These are phyloP conservation scores for Coemansia sp. DNA, from an alignment of 192 early-diverging fungal genomes.

Conservation along the genomic window DNA sequence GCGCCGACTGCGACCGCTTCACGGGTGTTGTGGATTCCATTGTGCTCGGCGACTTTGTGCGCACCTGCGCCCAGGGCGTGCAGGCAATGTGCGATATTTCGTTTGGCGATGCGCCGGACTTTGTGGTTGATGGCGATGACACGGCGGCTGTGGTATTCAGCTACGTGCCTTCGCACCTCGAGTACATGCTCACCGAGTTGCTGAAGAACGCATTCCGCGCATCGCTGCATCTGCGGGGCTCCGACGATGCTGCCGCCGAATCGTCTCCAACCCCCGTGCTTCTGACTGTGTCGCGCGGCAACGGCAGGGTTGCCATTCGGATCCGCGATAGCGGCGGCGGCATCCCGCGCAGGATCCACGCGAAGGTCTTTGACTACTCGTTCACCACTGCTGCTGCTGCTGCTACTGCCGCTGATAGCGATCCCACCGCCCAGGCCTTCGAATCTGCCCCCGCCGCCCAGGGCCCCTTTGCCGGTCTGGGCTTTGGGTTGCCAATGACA, in stretches of 20 bases:
- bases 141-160: constrained; percentile 15
- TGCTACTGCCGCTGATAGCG: not conserved
- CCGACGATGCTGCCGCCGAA: constrained; percentile 16
- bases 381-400: constrained; percentile 72
- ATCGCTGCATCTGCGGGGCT: constrained; percentile 60
- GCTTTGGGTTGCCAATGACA: constrained; percentile 43
- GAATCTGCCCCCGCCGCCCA: not conserved
- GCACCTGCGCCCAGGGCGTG: constrained; percentile 65
- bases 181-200: constrained; percentile 85
- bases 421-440: not conserved
- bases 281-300: constrained; percentile 72
- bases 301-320: constrained; percentile 72
- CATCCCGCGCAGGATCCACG: constrained; percentile 67
- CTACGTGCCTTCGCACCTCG: constrained; percentile 83
- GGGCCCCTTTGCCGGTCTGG: constrained; percentile 26
- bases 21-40: constrained; percentile 35
- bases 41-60: constrained; percentile 49
- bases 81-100: constrained; percentile 83
- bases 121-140: constrained; percentile 54
- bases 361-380: constrained; percentile 81
- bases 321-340: constrained; percentile 89
- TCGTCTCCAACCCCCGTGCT: constrained; percentile 61
- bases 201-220: constrained; percentile 84
- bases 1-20: constrained; percentile 10
- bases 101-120: constrained; percentile 74